Evolutionary conservation across 2,329 filamentous ascomycete genomes (phyloP).

Genomic region (Xylariales sp.): DNA sequence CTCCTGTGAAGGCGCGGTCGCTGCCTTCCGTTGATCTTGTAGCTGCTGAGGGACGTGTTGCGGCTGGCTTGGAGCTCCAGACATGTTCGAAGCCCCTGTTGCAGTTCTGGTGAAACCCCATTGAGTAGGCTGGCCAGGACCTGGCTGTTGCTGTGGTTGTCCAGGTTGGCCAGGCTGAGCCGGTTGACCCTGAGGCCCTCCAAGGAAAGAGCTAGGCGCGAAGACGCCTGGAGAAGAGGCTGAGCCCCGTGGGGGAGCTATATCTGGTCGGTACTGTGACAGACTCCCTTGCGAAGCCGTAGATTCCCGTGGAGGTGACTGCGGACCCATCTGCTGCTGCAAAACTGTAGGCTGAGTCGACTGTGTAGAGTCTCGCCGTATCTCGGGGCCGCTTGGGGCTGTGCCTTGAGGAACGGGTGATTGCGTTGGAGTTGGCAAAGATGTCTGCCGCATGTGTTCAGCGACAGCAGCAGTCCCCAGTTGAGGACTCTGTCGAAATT

Average conservation of each 20-base stretch:
- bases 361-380: not conserved
- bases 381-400: not conserved
- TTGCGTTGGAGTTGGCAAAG: slow-evolving; percentile 21
- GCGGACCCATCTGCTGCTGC: too few species aligned
- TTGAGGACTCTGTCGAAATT: slow-evolving; percentile 18
- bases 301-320: too few species aligned
- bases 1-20: slow-evolving; percentile 4
- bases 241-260: too few species aligned
- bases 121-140: slow-evolving; percentile 1
- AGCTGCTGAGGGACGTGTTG: not conserved
- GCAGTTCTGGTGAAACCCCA: slow-evolving; percentile 8
- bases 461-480: slow-evolving; percentile 11
- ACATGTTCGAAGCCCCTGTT: not conserved
- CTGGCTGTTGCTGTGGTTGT: not conserved
- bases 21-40: slow-evolving; percentile 2
- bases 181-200: not conserved
- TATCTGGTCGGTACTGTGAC: too few species aligned
- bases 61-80: slow-evolving; percentile 4
- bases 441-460: slow-evolving; percentile 20
- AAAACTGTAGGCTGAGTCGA: not conserved
- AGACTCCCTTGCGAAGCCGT: too few species aligned
- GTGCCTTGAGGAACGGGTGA: slow-evolving; percentile 15
- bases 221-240: too few species aligned
- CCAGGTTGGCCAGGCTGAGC: not conserved
- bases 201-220: too few species aligned